A percentile compares a stretch with the other conserved stretches of the same genome.
These are phyloP conservation scores for Plasmodium malariae DNA, from an alignment of 169 alveolate species.

Conservation along the genomic window DNA sequence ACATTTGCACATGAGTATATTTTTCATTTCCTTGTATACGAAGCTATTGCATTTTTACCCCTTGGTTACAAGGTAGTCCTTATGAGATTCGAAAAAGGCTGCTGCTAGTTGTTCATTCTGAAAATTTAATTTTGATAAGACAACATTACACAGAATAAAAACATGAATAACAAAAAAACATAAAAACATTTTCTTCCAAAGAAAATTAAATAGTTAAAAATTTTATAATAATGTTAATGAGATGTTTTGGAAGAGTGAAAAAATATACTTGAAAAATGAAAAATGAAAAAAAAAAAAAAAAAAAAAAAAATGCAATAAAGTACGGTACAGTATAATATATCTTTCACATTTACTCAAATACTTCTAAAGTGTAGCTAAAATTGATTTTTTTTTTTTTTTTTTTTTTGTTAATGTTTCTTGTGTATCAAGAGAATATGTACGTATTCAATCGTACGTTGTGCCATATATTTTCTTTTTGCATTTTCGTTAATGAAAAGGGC, in stretches of 20 bases:
- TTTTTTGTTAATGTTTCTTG: no score
- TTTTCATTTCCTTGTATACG: neutral
- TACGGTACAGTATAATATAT: no score
- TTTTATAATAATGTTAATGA: no score
- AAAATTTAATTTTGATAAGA: conserved; percentile 65
- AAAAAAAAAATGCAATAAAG: neutral
- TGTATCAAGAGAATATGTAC: no score
- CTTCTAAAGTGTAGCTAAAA: no score
- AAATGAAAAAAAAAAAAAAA: neutral
- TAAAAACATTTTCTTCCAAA: conserved; percentile 39
- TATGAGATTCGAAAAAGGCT: conserved; percentile 50
- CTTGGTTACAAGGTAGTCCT: conserved; percentile 34
- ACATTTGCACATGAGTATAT: neutral
- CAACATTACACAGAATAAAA: conserved; percentile 40
- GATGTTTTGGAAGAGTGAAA: no score
- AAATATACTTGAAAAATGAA: neutral
- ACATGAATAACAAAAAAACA: conserved; percentile 31
- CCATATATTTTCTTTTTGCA: no score
- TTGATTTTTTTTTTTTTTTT: no score
- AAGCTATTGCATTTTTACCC: conserved; percentile 15
- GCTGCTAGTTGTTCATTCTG: conserved; percentile 61
- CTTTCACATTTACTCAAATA: no score
- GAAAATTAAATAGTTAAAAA: conserved; percentile 21
- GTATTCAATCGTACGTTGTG: no score
- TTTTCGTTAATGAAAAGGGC: no score